Percentiles rank a stretch among this genome's conserved stretches.
Evolutionary conservation across 225 moss, liverwort and hornwort species (phyloP).

Genomic region (Sphagnum tenellum): DNA sequence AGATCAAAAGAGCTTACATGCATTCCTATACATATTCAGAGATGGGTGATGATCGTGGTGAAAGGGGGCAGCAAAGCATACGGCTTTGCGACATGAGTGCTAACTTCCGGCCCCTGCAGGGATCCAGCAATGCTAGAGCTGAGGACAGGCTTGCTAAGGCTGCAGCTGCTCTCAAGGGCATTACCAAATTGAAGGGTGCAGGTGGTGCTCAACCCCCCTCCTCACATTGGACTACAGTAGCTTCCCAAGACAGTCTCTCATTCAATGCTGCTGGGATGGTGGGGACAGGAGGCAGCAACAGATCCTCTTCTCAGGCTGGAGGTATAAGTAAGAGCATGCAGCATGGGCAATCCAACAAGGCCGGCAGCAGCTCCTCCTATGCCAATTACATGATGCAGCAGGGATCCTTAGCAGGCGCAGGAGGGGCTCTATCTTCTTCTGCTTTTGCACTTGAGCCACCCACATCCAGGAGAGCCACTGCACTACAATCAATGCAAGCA

Average conservation of each 20-base stretch:
- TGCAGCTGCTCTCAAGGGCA: constrained; percentile 14
- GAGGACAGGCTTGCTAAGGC: constrained; percentile 28
- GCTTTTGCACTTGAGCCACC: constrained; percentile 12
- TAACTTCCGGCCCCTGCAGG: constrained; percentile 63
- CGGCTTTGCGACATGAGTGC: constrained; percentile 47
- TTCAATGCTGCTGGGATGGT: constrained; percentile 15
- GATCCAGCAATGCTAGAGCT: constrained; percentile 51
- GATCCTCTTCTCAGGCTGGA: constrained; percentile 2
- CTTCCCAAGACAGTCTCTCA: constrained; percentile 11
- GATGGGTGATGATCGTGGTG: constrained; percentile 43
- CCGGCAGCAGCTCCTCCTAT: no score
- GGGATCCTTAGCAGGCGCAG: no score
- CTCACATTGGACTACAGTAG: constrained; percentile 9
- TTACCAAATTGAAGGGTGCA: constrained; percentile 6
- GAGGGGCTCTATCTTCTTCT: constrained; percentile 10
- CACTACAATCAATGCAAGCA: constrained; percentile 21
- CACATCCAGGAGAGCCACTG: constrained; percentile 47
- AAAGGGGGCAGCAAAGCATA: constrained; percentile 46
- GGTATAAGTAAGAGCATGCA: no score
- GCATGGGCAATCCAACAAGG: no score
- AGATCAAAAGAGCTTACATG: constrained; percentile 12
- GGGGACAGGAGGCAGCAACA: constrained; percentile 33
- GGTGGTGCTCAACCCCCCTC: background rate
- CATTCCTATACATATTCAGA: constrained; percentile 57
- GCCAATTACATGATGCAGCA: no score